Evolutionary conservation across 73 alveolate species (phyloP).

Genomic region (Symbiodinium pilosum): DNA sequence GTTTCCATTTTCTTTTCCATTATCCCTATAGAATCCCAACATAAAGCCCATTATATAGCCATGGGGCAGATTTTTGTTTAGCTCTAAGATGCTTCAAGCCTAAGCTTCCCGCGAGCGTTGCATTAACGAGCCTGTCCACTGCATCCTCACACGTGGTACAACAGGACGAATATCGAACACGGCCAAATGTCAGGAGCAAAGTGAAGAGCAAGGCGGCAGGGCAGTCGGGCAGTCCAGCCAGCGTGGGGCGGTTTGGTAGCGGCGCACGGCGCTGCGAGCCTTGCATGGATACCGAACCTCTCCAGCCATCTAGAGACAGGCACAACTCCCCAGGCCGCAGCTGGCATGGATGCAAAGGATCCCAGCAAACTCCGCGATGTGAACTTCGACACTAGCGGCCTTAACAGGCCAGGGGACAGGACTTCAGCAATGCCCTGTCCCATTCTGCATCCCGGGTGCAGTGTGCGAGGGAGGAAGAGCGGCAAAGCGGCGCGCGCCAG

Average conservation of each 20-base stretch:
- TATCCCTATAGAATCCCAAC: no score
- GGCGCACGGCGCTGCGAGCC: slow-evolving; percentile 46
- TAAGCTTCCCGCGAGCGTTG: slow-evolving; percentile 20
- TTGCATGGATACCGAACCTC: background rate
- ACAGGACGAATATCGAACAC: no score
- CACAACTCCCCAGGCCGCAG: background rate
- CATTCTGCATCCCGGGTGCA: background rate
- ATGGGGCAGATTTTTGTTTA: background rate
- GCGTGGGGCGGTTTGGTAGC: slow-evolving; percentile 72
- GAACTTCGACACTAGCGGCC: slow-evolving; percentile 54
- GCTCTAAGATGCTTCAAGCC: background rate
- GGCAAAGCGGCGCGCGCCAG: background rate
- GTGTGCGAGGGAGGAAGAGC: background rate
- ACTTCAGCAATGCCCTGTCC: no score
- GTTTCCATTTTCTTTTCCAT: no score
- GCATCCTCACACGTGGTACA: slow-evolving; percentile 29
- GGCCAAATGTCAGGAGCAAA: no score
- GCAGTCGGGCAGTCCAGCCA: slow-evolving; percentile 31
- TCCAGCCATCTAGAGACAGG: no score
- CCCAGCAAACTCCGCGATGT: slow-evolving; percentile 8
- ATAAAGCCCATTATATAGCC: no score
- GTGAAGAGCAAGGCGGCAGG: background rate
- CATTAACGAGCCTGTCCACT: slow-evolving; percentile 55
- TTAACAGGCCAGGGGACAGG: background rate
- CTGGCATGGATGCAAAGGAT: background rate